Percentiles rank a stretch among this genome's conserved stretches.
Conservation (phyloP, 2,329 filamentous ascomycete genomes). For the Ophiostoma perfectum region DNA sequence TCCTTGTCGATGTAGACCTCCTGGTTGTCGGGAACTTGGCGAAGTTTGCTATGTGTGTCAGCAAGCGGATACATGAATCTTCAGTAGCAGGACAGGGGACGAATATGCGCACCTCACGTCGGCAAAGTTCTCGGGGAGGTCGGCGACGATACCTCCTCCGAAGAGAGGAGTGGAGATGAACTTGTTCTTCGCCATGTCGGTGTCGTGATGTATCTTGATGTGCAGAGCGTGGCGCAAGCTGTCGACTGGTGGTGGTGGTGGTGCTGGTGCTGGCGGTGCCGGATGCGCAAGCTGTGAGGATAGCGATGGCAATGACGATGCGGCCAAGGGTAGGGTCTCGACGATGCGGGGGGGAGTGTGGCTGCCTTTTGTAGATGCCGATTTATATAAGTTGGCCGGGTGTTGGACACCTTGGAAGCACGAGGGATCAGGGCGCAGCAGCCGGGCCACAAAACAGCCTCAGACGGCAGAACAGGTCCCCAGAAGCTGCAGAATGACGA, state of each 20-base stretch:
- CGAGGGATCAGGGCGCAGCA: neutral
- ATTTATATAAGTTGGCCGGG: neutral
- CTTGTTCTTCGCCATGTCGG: conserved; percentile 39
- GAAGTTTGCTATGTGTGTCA: conserved; percentile 53
- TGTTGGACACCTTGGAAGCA: neutral
- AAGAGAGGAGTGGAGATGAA: conserved; percentile 60
- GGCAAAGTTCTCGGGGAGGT: conserved; percentile 62
- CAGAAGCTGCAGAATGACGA: conserved; percentile 12
- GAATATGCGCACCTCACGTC: conserved; percentile 61
- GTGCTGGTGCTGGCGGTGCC: no score
- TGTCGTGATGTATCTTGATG: neutral
- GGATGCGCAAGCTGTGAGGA: no score
- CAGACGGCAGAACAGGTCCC: neutral
- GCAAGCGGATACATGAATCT: neutral
- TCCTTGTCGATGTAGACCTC: conserved; percentile 83
- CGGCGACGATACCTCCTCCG: conserved; percentile 64
- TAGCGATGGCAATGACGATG: no score
- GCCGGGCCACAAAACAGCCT: neutral
- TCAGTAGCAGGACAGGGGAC: neutral
- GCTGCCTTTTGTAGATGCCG: neutral
- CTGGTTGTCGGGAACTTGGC: conserved; percentile 79
- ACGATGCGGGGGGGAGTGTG: neutral
- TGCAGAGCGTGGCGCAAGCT: neutral
- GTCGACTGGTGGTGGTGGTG: no score
- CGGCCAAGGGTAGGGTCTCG: no score